phyloP scores from a whole-genome alignment of 306 rosid genomes.

The Calophaca sinica region DNA sequence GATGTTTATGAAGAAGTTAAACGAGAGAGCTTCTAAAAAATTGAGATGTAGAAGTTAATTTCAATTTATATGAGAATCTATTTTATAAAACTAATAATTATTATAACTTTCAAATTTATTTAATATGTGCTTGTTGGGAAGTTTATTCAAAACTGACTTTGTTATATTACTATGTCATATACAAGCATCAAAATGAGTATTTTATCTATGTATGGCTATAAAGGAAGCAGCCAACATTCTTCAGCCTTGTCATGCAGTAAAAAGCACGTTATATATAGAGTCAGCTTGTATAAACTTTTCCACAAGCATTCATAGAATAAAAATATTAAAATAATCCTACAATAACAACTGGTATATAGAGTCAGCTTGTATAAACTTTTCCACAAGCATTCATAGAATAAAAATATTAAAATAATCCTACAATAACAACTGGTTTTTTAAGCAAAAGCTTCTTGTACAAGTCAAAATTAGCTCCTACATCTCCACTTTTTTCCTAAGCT shows the following conservation, averaged over 20 bases:
- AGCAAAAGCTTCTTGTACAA: not conserved
- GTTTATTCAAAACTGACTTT: no score
- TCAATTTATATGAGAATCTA: no score
- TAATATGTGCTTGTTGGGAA: no score
- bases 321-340: not conserved
- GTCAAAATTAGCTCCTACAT: not conserved
- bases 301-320: not conserved
- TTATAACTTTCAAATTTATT: no score
- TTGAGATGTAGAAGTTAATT: no score
- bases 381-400: no score
- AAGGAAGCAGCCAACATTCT: constrained; percentile 1
- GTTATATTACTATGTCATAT: not conserved
- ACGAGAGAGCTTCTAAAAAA: no score
- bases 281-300: not conserved
- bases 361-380: not conserved
- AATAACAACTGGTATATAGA: no score
- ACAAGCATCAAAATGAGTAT: not conserved
- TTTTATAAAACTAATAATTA: no score
- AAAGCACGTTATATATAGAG: not conserved
- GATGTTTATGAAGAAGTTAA: no score
- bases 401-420: not conserved
- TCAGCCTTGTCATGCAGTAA: constrained; percentile 9
- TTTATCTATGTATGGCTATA: not conserved
- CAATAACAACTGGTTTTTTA: not conserved
- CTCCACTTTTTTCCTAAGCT: no score